Base-by-base conservation (phyloP, 192 early-diverging fungal genomes). In the Backusella westeae region DNA sequence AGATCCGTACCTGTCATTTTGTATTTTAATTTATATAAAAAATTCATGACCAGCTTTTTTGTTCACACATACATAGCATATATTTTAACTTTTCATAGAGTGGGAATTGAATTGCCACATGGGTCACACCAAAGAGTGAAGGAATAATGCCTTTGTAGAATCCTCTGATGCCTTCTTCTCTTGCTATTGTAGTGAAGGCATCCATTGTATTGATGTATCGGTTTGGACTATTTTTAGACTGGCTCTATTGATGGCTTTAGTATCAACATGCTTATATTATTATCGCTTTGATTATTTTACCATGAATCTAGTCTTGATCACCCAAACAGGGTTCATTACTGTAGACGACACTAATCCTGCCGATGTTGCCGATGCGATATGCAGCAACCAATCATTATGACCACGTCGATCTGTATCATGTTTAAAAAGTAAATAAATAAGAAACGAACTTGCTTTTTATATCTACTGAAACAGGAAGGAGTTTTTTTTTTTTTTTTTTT, bases 71-170 rank as follows among this genome's bases (percentile, higher is more conserved):
- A 86, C 85, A 81, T 6, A 91, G 76, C 83, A 83, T 84, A 39
- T 82, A 36, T 82, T 97, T 97, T 42, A 99, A 81, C 71, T 90
- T 87, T 84, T 99, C 97, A 84, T 99, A 99, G 42, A 99, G 85
- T 38, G 97, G 97, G 77, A 99, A 99, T 83, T 97, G 96, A 34
- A 99, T 87, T 5, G 94, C 94, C 1, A 96, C 96, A 81, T 99
- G 97, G 36, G 88, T 91, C 38, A 97, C 93, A 42, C 97, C 97
- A 81, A 98, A 85, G 72, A 98, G 82, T n/a, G 93, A 93, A 41
- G 94, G 92, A 21, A 94, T 93, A 32, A 98, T 83, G 32, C 97
- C 97, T 83, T 96, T 96, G 81, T 98, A 98, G 73, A 96, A 93
- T 53, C 96, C 95, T 8, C 85, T 77, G 36, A 87, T 83, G 0